Base-by-base conservation (phyloP, 1,284 basidiomycete genomes). In the Waitea zeae region DNA sequence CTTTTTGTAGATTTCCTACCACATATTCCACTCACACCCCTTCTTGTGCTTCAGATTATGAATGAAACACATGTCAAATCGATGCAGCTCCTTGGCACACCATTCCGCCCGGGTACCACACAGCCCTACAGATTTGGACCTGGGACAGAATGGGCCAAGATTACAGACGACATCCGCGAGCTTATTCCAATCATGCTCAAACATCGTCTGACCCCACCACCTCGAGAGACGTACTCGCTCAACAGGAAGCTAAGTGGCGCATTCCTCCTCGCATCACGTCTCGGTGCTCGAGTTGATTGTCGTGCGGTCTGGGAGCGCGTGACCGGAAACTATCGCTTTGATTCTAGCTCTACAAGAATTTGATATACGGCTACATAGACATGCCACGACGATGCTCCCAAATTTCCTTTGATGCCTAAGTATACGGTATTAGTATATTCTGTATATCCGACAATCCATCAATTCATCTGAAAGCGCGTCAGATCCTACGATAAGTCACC, bases 201-300 rank as follows among this genome's bases (percentile, higher is more conserved):
- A 44, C 68, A 96, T 48, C 67, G 92, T 32, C 64, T 93, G 17
- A 92, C 87, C 2, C 93, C 93, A 0, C 93, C 93, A 1, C 93
- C 93, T 0, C 61, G 71, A 39, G 90, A 97, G 58, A 97, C 93
- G 1, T 97, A 97, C 53, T 88, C 81, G 50, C 58, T 97, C 36
- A 98, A 98, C 53, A 61, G 79, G 77, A 98, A 97, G 67, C 52
- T 97, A 42, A 90, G 87, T 43, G 92, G 93, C 0, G 80, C 87
- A 2, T 96, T 98, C 58, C 58, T 98, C 42, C 67, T 97, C 12
- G 93, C 93, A 32, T 77, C 88, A 12, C 64, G 84, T 36, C 59
- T 97, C 24, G 68, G 69, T 30, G 86, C 87, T 12, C 64, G 61
- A 2, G 74, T 97, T 13, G 69, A 86, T 48, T 84, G 84, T 41